Conservation (phyloP, 2,329 filamentous ascomycete species). For the Fonsecaea nubica region DNA sequence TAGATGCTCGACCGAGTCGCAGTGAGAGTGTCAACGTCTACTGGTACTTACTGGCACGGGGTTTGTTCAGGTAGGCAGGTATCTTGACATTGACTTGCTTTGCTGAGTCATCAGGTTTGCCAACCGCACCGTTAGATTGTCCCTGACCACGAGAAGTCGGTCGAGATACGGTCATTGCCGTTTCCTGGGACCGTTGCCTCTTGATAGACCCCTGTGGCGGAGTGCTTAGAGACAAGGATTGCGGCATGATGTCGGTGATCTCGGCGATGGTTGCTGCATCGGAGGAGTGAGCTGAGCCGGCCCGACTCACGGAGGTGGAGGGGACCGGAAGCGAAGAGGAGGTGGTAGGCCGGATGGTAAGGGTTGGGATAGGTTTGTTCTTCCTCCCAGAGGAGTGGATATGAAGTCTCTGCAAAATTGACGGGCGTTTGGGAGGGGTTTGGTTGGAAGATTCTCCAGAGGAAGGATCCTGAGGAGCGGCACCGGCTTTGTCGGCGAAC, state of each 20-base stretch:
- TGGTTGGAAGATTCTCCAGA: constrained; percentile 34
- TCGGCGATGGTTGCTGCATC: constrained; percentile 37
- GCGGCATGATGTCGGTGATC: constrained; percentile 39
- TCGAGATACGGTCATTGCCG: constrained; percentile 12
- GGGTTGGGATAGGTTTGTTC: constrained; percentile 34
- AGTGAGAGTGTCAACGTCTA: neutral
- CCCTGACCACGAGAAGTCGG: constrained; percentile 23
- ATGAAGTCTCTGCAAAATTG: constrained; percentile 39
- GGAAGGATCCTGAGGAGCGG: constrained; percentile 36
- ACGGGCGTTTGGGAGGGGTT: constrained; percentile 29
- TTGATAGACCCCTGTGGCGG: constrained; percentile 32
- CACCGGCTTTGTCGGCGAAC: constrained; percentile 40
- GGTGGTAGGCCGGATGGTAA: constrained; percentile 34
- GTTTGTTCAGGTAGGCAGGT: constrained; percentile 38
- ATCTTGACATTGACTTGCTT: constrained; percentile 30
- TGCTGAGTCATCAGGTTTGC: constrained; percentile 19
- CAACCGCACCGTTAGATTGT: constrained; percentile 19
- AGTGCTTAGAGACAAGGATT: constrained; percentile 33
- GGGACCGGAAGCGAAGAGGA: constrained; percentile 31
- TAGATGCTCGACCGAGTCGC: neutral
- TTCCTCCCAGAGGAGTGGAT: constrained; percentile 35
- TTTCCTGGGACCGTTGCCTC: constrained; percentile 38
- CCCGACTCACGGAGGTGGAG: constrained; percentile 30
- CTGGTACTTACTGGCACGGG: constrained; percentile 35
- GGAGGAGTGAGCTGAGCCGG: constrained; percentile 35